These are phyloP conservation scores for Lactarius sp. DNA, from an alignment of 768 basidiomycete genomes.

Conservation along the genomic window DNA sequence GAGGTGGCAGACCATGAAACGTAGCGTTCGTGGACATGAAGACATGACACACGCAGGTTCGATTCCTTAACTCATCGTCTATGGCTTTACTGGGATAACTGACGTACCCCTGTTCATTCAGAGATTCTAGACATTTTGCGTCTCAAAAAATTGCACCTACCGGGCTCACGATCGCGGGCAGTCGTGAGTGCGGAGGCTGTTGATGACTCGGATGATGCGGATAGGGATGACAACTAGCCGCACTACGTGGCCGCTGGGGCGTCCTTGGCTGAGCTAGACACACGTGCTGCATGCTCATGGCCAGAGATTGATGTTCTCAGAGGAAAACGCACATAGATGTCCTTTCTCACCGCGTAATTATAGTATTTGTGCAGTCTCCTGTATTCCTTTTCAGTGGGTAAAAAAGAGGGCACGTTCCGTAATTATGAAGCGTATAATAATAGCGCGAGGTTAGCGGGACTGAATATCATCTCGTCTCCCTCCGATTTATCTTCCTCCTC, in stretches of 20 bases:
- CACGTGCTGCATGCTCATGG: background rate
- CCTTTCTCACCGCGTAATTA: background rate
- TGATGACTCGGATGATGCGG: slow-evolving; percentile 31
- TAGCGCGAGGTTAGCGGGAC: too few species aligned
- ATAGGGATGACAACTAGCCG: background rate
- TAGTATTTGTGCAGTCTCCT: too few species aligned
- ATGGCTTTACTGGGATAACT: background rate
- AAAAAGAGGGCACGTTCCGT: too few species aligned
- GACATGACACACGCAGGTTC: slow-evolving; percentile 76
- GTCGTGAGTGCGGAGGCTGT: slow-evolving; percentile 34
- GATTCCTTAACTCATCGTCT: slow-evolving; percentile 22
- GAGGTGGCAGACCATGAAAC: slow-evolving; percentile 78
- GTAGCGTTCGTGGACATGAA: slow-evolving; percentile 68
- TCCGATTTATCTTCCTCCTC: too few species aligned
- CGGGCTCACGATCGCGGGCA: slow-evolving; percentile 34
- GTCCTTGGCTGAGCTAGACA: background rate
- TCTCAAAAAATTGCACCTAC: slow-evolving; percentile 63
- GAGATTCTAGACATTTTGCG: slow-evolving; percentile 81
- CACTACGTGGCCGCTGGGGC: background rate
- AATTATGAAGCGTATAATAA: too few species aligned
- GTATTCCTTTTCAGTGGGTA: too few species aligned
- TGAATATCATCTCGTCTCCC: too few species aligned
- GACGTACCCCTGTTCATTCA: slow-evolving; percentile 29
- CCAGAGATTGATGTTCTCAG: background rate
- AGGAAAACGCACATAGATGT: background rate